Percentiles rank a stretch among this genome's conserved stretches.
These are phyloP conservation scores for Vigna angularis DNA, from an alignment of 306 rosid species.

Conservation along the genomic window DNA sequence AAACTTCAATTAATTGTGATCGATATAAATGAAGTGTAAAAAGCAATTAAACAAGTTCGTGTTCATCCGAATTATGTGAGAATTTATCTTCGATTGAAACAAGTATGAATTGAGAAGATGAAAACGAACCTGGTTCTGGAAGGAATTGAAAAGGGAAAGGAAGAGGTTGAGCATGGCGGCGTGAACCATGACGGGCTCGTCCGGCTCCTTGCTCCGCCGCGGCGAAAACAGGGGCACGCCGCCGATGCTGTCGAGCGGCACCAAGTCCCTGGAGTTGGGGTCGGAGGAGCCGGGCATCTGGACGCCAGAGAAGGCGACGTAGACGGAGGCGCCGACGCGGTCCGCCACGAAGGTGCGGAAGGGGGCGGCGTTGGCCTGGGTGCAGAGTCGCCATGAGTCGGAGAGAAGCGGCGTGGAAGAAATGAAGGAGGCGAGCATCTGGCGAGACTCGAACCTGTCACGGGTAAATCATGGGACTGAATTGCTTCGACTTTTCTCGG, in stretches of 20 bases:
- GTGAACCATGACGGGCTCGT: constrained; percentile 68
- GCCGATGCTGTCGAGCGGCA: constrained; percentile 49
- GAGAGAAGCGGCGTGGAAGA: constrained; percentile 71
- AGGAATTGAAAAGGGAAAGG: constrained; percentile 42
- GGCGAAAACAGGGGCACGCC: constrained; percentile 50
- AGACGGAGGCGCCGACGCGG: constrained; percentile 54
- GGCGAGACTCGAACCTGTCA: constrained; percentile 77
- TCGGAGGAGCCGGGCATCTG: constrained; percentile 42
- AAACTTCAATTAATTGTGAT: too few relatives aligned
- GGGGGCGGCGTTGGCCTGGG: constrained; percentile 52
- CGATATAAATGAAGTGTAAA: neutral
- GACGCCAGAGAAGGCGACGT: constrained; percentile 72
- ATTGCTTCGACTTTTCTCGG: constrained; percentile 20
- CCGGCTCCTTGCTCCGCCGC: constrained; percentile 48
- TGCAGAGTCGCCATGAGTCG: constrained; percentile 86
- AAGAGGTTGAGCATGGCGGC: constrained; percentile 63
- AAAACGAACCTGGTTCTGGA: constrained; percentile 67
- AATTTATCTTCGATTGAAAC: neutral
- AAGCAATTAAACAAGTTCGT: neutral
- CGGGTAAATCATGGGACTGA: neutral
- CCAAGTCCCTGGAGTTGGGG: constrained; percentile 47
- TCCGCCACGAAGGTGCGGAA: constrained; percentile 48
- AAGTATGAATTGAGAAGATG: neutral
- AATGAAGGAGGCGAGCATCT: constrained; percentile 70
- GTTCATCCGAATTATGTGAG: neutral